phyloP scores from a whole-genome alignment of 257 asterid genomes.

The Ilex asprella region DNA sequence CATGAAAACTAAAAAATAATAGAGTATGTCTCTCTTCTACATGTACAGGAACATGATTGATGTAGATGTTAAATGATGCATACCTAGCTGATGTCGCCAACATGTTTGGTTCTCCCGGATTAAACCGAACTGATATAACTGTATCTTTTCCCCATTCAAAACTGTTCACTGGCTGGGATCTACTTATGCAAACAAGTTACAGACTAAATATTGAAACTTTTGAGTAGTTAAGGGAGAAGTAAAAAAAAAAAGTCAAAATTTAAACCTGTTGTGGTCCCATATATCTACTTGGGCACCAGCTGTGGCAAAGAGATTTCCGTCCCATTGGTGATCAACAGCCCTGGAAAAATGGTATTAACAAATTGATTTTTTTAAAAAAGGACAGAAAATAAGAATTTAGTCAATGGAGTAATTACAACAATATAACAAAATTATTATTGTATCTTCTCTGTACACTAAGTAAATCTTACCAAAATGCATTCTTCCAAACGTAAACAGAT shows the following conservation, averaged over 20 bases:
- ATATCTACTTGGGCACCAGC: slow-evolving; percentile 95
- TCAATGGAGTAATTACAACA: not conserved
- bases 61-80: not conserved
- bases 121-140: slow-evolving; percentile 73
- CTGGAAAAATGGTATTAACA: slow-evolving; percentile 25
- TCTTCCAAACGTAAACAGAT: slow-evolving; percentile 71
- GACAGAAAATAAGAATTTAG: not conserved
- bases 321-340: slow-evolving; percentile 93
- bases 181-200: slow-evolving; percentile 26
- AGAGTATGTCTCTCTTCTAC: no score
- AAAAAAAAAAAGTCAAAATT: not conserved
- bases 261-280: slow-evolving; percentile 93
- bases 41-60: no score
- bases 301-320: slow-evolving; percentile 88
- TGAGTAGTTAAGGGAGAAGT: no score
- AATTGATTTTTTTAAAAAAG: not conserved
- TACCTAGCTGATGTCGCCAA: slow-evolving; percentile 90
- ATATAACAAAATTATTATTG: not conserved
- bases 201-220: not conserved
- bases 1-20: no score
- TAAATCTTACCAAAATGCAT: slow-evolving; percentile 67
- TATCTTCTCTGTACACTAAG: not conserved
- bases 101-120: slow-evolving; percentile 87
- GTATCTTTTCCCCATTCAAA: slow-evolving; percentile 80
- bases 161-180: slow-evolving; percentile 88